These are phyloP conservation scores for Boletus sp. DNA, from an alignment of 768 basidiomycete genomes.

Conservation along the genomic window DNA sequence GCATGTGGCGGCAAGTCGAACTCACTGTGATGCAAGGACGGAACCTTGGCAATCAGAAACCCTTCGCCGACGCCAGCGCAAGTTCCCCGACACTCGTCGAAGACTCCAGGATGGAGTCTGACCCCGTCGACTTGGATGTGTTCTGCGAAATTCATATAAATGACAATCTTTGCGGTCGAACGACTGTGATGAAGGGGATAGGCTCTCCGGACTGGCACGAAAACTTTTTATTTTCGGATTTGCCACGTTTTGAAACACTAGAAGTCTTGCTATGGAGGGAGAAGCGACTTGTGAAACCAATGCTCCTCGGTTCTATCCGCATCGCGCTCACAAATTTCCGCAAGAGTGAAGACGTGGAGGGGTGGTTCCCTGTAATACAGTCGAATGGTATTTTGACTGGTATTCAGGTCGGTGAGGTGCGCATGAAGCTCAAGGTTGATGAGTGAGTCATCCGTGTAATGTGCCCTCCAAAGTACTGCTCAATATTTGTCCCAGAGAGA, in stretches of 20 bases:
- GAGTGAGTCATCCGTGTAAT: constrained; percentile 49
- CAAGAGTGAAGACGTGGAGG: constrained; percentile 70
- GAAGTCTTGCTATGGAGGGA: constrained; percentile 68
- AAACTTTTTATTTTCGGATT: constrained; percentile 64
- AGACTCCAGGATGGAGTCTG: constrained; percentile 39
- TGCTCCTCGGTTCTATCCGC: constrained; percentile 55
- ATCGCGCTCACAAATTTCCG: constrained; percentile 70
- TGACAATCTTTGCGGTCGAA: constrained; percentile 63
- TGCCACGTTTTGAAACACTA: constrained; percentile 74
- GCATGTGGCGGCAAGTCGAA: constrained; percentile 84
- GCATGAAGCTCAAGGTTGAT: constrained; percentile 67
- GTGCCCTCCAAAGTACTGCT: constrained; percentile 4
- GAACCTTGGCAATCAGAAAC: constrained; percentile 56
- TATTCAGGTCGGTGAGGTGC: constrained; percentile 70
- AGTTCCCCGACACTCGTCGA: constrained; percentile 30
- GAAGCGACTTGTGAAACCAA: constrained; percentile 57
- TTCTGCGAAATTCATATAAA: constrained; percentile 80
- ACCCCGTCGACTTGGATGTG: constrained; percentile 62
- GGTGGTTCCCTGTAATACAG: constrained; percentile 78
- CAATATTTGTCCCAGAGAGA: constrained; percentile 49
- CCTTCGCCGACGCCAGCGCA: constrained; percentile 24
- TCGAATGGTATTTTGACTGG: constrained; percentile 45
- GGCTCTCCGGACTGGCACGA: constrained; percentile 83
- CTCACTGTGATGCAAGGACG: constrained; percentile 71
- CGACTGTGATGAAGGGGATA: constrained; percentile 65